phyloP scores from a whole-genome alignment of 1,284 basidiomycete species.

The Ceratobasidium sp. region DNA sequence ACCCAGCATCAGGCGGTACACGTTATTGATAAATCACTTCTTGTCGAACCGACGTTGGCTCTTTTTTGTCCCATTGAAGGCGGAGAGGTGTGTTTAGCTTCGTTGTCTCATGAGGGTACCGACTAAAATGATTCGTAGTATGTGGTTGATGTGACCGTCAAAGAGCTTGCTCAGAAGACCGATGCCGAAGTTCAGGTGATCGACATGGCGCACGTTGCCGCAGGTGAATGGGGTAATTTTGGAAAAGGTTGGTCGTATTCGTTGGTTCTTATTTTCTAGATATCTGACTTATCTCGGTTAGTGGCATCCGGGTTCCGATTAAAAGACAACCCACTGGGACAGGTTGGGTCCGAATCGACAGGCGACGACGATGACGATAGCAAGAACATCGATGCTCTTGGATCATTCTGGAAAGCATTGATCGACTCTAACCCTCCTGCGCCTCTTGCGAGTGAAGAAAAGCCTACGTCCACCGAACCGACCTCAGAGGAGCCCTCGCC shows the following conservation, averaged over 20 bases:
- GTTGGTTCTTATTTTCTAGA: conserved; percentile 14
- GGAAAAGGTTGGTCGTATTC: conserved; percentile 68
- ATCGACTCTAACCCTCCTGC: conserved; percentile 60
- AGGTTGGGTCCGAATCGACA: conserved; percentile 53
- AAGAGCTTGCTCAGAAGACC: conserved; percentile 76
- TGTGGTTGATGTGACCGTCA: conserved; percentile 82
- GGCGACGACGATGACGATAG: too few species aligned
- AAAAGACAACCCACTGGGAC: conserved; percentile 67
- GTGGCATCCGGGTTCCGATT: conserved; percentile 74
- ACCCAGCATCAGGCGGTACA: conserved; percentile 57
- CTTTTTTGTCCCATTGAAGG: conserved; percentile 89
- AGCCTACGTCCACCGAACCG: neutral
- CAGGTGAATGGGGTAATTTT: conserved; percentile 81
- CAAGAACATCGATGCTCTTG: too few species aligned
- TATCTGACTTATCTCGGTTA: conserved; percentile 70
- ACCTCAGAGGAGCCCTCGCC: neutral
- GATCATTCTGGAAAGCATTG: too few species aligned
- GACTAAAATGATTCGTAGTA: conserved; percentile 54
- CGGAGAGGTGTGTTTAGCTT: conserved; percentile 60
- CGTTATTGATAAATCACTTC: conserved; percentile 56
- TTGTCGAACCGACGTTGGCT: conserved; percentile 78
- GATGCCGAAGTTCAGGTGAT: conserved; percentile 83
- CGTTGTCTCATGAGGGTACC: too few species aligned
- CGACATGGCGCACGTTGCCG: conserved; percentile 83
- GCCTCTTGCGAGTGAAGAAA: neutral